Conservation (phyloP, 2,329 filamentous ascomycete genomes). For the Apiospora saccharicola region DNA sequence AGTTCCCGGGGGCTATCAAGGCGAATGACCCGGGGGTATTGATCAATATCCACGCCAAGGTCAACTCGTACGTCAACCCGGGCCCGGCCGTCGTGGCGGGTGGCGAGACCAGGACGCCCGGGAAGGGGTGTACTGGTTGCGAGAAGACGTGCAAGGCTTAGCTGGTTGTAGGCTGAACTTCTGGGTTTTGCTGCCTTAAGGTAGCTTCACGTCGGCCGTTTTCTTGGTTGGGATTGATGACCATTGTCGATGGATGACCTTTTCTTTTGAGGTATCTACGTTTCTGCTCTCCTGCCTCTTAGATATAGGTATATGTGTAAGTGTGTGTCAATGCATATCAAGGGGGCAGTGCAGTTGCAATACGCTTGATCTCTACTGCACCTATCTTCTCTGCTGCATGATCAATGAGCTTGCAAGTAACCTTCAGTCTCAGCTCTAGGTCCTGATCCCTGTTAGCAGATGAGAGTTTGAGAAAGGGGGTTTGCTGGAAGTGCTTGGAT, state of each 20-base stretch:
- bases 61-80: conserved; percentile 38
- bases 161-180: not conserved
- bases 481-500: too few relatives aligned
- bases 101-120: conserved; percentile 38
- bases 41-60: conserved; percentile 42
- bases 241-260: too few relatives aligned
- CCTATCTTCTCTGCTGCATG: not conserved
- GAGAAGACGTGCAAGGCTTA: conserved; percentile 32
- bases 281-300: not conserved
- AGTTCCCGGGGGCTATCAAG: conserved; percentile 48
- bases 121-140: conserved; percentile 36
- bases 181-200: not conserved
- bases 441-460: not conserved
- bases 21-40: conserved; percentile 42
- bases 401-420: not conserved
- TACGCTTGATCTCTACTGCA: not conserved
- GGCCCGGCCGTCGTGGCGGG: conserved; percentile 32
- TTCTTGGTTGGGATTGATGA: not conserved
- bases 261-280: not conserved
- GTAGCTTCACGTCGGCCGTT: not conserved
- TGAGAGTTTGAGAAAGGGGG: not conserved
- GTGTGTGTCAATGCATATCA: not conserved
- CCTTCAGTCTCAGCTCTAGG: not conserved
- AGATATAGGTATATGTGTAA: too few relatives aligned
- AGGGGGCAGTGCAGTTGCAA: not conserved